Evolutionary conservation across 2,329 filamentous ascomycete species (phyloP).

Genomic region (Clarireedia hainanense): DNA sequence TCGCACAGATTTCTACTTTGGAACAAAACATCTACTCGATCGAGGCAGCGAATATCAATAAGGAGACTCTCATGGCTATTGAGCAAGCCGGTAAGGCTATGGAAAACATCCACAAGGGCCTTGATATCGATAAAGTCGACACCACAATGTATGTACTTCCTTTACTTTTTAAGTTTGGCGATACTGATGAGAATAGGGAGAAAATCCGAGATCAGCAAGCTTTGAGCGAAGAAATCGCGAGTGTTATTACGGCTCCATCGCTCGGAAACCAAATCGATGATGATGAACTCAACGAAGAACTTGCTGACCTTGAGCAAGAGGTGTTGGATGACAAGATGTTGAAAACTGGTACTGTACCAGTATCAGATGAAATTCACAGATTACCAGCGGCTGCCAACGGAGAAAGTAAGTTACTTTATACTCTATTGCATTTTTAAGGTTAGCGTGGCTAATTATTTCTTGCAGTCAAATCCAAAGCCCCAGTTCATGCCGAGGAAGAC

Average conservation of each 20-base stretch:
- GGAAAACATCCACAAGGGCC: constrained; percentile 83
- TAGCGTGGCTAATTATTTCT: constrained; percentile 11
- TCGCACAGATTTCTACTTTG: constrained; percentile 80
- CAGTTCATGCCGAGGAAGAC: constrained; percentile 59
- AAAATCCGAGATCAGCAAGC: constrained; percentile 84
- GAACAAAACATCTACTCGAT: constrained; percentile 96
- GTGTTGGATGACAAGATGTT: constrained; percentile 90
- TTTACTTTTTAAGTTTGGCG: neutral
- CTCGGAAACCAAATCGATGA: constrained; percentile 72
- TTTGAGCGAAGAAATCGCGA: constrained; percentile 86
- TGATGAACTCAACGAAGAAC: constrained; percentile 73
- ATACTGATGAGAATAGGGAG: constrained; percentile 55
- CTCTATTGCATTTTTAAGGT: neutral
- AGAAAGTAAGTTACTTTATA: constrained; percentile 55
- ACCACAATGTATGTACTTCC: constrained; percentile 70
- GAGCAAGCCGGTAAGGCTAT: constrained; percentile 84
- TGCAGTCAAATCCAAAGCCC: constrained; percentile 44
- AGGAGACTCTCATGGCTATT: constrained; percentile 92
- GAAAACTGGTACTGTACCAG: constrained; percentile 76
- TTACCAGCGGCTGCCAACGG: constrained; percentile 68
- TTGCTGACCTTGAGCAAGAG: constrained; percentile 85
- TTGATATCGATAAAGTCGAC: constrained; percentile 92
- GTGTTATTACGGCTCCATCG: constrained; percentile 68
- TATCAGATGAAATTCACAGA: constrained; percentile 67
- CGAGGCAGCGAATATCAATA: constrained; percentile 97